phyloP scores from a whole-genome alignment of 2,329 filamentous ascomycete genomes.

The Fusarium buxicola region DNA sequence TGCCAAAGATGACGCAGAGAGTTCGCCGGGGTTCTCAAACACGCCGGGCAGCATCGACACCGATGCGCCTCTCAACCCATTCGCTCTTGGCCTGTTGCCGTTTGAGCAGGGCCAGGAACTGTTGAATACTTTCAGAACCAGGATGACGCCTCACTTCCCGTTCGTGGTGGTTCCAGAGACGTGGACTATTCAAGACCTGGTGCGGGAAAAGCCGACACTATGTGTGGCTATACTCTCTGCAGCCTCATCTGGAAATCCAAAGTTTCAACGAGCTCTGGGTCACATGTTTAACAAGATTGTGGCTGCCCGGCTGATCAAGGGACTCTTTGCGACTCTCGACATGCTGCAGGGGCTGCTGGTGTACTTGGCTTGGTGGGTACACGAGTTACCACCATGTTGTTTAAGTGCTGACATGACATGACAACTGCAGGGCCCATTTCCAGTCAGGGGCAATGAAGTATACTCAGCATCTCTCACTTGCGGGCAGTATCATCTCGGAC shows the following conservation, averaged over 20 bases:
- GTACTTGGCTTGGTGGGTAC: slow-evolving; percentile 47
- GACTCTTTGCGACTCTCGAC: slow-evolving; percentile 45
- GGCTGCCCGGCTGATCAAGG: slow-evolving; percentile 36
- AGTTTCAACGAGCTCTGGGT: slow-evolving; percentile 43
- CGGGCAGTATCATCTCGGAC: slow-evolving; percentile 48
- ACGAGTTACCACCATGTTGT: not conserved
- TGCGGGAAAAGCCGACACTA: slow-evolving; percentile 39
- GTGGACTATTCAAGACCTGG: slow-evolving; percentile 34
- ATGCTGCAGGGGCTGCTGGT: slow-evolving; percentile 49
- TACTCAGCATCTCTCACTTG: slow-evolving; percentile 48
- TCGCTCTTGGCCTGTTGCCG: slow-evolving; percentile 37
- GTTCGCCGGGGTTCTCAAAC: slow-evolving; percentile 7
- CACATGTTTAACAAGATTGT: slow-evolving; percentile 47
- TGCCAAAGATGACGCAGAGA: slow-evolving; percentile 12
- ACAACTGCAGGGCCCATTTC: slow-evolving; percentile 48
- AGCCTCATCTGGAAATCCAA: slow-evolving; percentile 35
- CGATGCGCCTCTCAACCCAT: slow-evolving; percentile 39
- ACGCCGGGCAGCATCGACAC: slow-evolving; percentile 27
- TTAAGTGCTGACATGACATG: slow-evolving; percentile 22
- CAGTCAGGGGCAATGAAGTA: slow-evolving; percentile 46
- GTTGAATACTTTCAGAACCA: slow-evolving; percentile 40
- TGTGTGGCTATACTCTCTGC: slow-evolving; percentile 48
- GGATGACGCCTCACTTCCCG: slow-evolving; percentile 46
- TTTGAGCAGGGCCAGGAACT: slow-evolving; percentile 43
- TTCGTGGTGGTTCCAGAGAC: slow-evolving; percentile 45